Evolutionary conservation across 176 grass and related monocot species (phyloP).

Genomic region (Oryza coarctata): DNA sequence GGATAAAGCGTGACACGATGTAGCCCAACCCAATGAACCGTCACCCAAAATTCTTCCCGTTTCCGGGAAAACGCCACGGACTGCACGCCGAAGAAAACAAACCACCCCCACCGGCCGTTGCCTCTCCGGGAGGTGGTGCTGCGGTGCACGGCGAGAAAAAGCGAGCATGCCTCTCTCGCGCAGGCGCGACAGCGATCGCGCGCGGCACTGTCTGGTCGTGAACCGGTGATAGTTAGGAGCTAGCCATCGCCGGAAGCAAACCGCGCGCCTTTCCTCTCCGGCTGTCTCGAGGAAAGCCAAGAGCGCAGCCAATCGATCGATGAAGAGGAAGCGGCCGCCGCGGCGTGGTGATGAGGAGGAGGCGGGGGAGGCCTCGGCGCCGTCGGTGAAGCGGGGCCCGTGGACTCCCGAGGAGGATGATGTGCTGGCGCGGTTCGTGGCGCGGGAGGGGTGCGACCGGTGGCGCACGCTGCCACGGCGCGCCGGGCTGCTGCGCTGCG

Average conservation of each 20-base stretch:
- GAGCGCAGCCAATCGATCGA: not conserved
- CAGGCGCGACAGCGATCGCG: not conserved
- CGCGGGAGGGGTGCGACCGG: conserved; percentile 61
- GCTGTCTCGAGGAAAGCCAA: too few relatives aligned
- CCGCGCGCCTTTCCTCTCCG: not conserved
- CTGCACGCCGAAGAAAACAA: conserved; percentile 34
- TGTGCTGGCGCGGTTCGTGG: conserved; percentile 57
- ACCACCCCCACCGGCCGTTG: conserved; percentile 47
- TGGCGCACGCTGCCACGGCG: conserved; percentile 82
- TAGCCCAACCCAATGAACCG: not conserved
- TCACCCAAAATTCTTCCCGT: not conserved
- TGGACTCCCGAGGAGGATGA: conserved; percentile 92
- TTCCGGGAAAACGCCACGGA: conserved; percentile 32
- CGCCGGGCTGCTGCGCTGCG: conserved; percentile 73
- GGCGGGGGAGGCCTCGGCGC: not conserved
- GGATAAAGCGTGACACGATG: conserved; percentile 14
- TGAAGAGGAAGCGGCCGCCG: conserved; percentile 17
- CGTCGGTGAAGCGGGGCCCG: conserved; percentile 65
- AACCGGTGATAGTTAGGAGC: not conserved
- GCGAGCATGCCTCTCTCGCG: not conserved
- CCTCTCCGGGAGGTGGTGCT: conserved; percentile 27
- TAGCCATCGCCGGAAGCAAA: not conserved
- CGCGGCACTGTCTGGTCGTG: too few relatives aligned
- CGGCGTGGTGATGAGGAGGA: not conserved
- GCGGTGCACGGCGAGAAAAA: conserved; percentile 22